Percentiles rank a stretch among this genome's conserved stretches.
Evolutionary conservation across 345 rosid species (phyloP).

Genomic region (Abelmoschus esculentus): DNA sequence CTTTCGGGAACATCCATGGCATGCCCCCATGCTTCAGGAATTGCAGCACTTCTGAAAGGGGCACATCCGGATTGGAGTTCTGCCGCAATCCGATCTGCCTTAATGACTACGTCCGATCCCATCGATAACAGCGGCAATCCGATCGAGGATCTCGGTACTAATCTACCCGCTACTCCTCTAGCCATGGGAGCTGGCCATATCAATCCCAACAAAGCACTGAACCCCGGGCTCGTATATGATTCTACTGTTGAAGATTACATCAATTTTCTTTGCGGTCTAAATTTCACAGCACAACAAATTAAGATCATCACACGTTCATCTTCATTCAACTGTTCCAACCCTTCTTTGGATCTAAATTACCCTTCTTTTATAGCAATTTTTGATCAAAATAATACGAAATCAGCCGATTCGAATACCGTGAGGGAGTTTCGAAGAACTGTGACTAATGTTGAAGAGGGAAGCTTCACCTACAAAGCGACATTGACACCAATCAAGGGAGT

Average conservation of each 20-base stretch:
- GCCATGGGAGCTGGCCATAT: no score
- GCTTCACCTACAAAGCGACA: conserved; percentile 26
- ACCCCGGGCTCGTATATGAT: conserved; percentile 54
- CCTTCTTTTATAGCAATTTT: conserved; percentile 51
- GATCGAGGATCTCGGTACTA: no score
- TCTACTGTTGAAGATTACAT: conserved; percentile 33
- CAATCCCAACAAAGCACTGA: no score
- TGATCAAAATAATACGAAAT: neutral
- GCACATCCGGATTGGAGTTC: conserved; percentile 23
- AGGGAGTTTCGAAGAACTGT: conserved; percentile 40
- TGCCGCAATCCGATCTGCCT: no score
- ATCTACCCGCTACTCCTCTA: no score
- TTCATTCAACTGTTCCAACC: conserved; percentile 28
- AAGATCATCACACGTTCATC: conserved; percentile 34
- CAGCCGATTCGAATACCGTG: neutral
- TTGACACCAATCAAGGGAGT: conserved; percentile 27
- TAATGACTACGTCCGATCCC: no score
- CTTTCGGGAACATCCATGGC: conserved; percentile 59
- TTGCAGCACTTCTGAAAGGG: conserved; percentile 43
- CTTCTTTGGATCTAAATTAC: conserved; percentile 47
- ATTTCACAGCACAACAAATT: conserved; percentile 43
- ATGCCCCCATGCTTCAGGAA: conserved; percentile 49
- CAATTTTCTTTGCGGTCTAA: conserved; percentile 39
- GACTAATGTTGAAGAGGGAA: conserved; percentile 42
- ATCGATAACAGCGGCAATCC: no score